Conservation (phyloP, 1,284 basidiomycete species). For the Papiliotrema flavescens region DNA sequence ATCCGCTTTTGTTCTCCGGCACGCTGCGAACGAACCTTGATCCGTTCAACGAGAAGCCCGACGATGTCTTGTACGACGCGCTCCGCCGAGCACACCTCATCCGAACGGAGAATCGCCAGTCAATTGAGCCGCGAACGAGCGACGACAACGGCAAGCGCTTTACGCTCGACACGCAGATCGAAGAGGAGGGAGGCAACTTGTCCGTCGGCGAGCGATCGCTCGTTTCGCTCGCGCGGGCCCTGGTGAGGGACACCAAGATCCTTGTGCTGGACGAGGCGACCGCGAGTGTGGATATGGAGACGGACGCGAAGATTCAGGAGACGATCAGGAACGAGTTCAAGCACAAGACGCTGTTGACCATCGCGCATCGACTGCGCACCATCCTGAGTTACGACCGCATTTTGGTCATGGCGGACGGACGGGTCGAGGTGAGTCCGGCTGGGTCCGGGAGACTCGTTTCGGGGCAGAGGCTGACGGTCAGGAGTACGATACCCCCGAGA, state of each 20-base stretch:
- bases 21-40: conserved; percentile 61
- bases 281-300: conserved; percentile 59
- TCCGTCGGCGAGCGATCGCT: conserved; percentile 63
- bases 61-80: conserved; percentile 75
- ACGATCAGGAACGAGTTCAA: conserved; percentile 66
- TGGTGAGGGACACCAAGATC: conserved; percentile 56
- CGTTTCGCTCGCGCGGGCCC: conserved; percentile 66
- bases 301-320: conserved; percentile 66
- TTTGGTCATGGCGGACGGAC: conserved; percentile 64
- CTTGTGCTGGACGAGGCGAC: conserved; percentile 60
- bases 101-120: conserved; percentile 1
- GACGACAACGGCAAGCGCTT: conserved; percentile 55
- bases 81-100: conserved; percentile 73
- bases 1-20: conserved; percentile 62
- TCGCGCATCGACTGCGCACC: conserved; percentile 68
- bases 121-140: background rate
- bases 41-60: conserved; percentile 69
- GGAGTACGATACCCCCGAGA: conserved; percentile 73
- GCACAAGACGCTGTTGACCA: conserved; percentile 62
- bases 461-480: conserved; percentile 34
- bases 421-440: conserved; percentile 50
- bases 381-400: conserved; percentile 78
- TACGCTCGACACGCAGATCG: conserved; percentile 72
- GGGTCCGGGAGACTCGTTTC: background rate
- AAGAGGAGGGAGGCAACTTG: conserved; percentile 80